phyloP scores from a whole-genome alignment of 441 rosid genomes.

The Adansonia madagascariensis region DNA sequence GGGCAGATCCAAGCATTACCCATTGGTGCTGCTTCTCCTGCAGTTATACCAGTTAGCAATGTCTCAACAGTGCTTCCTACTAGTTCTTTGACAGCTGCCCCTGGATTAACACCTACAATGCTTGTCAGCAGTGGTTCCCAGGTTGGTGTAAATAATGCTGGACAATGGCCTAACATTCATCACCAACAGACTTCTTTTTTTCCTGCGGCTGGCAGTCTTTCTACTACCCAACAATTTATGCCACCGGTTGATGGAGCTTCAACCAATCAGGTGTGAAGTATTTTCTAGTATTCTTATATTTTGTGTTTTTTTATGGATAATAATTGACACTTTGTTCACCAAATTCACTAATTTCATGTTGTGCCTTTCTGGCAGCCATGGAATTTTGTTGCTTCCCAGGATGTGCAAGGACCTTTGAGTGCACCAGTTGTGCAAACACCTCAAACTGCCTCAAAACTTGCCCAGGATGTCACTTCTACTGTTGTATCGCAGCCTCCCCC shows the following conservation, averaged over 20 bases:
- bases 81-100: constrained; percentile 39
- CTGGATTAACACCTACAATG: constrained; percentile 39
- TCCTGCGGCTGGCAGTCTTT: constrained; percentile 49
- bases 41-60: constrained; percentile 36
- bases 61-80: constrained; percentile 38
- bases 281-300: constrained; percentile 17
- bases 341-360: constrained; percentile 18
- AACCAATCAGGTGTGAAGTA: constrained; percentile 61
- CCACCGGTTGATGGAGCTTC: constrained; percentile 45
- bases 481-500: constrained; percentile 43
- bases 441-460: constrained; percentile 35
- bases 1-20: constrained; percentile 34
- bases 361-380: constrained; percentile 53
- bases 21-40: constrained; percentile 34
- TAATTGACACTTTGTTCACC: constrained; percentile 21
- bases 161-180: constrained; percentile 50
- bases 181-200: constrained; percentile 57
- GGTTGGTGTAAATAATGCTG: constrained; percentile 32
- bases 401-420: constrained; percentile 45
- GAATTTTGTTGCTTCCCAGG: constrained; percentile 49
- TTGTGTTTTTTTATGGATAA: not conserved
- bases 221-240: constrained; percentile 47
- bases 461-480: constrained; percentile 37
- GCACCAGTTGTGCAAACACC: constrained; percentile 53
- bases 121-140: constrained; percentile 41